Base-by-base conservation (phyloP, 2,329 filamentous ascomycete genomes). In the Gaeumannomyces sp. region DNA sequence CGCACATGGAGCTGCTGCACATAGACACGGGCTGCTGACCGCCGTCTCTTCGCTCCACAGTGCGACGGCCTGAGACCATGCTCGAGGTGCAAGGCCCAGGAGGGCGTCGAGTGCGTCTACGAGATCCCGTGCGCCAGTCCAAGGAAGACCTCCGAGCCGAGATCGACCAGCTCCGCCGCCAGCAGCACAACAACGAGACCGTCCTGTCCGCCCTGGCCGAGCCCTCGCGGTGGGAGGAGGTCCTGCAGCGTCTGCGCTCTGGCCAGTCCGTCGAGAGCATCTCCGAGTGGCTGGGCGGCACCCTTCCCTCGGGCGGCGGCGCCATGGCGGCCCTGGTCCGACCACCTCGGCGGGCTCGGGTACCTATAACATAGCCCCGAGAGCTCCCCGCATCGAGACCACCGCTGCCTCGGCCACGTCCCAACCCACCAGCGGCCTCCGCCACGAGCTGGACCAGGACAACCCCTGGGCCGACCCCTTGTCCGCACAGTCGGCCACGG, bases 71-170 rank as follows among this genome's bases (percentile, higher is more conserved):
- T 81, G 61, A 79, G 71, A 35, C 85, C 84, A 3, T 87, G 84
- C 68, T 77, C 78, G 45, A 78, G 86, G 66, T 89, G 86, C 74
- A 80, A 76, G 65, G 68, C 75, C 0, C 85, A 87, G 67, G 82
- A 81, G 64, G 81, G 83, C 38, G 74, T 80, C 56, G 80, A 86
- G 29, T 89, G 86, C 67, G 71, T 86, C 29, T 89, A 89, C 75
- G 85, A 88, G 68, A 72, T 86, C 10, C 85, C 0, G 81, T 88
- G 6, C 84, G 86, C 59, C 85, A 87, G 68, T 87, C 85, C 14
- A 89, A 89, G 67, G 85, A 88, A 66, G 81, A 82, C 63, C 78
- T 89, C 6, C 81, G 86, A 59, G 77, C 76, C 70, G 85, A 88
- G 70, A 85, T 88, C 66, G 86, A 88, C 64, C 75, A 74, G 31